Percentiles rank a stretch among this genome's conserved stretches.
phyloP scores from a whole-genome alignment of 345 rosid genomes.

The Geranium brycei region DNA sequence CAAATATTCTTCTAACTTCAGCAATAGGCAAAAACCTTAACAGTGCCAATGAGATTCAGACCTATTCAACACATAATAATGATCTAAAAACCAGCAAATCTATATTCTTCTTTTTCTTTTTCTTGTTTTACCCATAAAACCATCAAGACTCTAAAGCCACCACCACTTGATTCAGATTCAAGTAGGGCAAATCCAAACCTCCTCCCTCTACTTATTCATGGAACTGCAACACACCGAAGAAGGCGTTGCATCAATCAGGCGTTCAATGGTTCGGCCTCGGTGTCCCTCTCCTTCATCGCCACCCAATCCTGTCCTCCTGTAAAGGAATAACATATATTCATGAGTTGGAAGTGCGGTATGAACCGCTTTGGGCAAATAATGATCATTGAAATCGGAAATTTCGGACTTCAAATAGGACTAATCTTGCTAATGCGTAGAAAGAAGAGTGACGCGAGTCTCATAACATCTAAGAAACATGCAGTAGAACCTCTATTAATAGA shows the following conservation, averaged over 20 bases:
- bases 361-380: background rate
- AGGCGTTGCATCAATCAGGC: slow-evolving; percentile 14
- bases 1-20: background rate
- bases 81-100: background rate
- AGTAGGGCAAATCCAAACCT: background rate
- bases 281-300: slow-evolving; percentile 26
- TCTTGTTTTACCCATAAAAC: slow-evolving; percentile 1
- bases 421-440: background rate
- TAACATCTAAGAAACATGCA: too few relatives aligned
- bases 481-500: too few relatives aligned
- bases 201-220: slow-evolving; percentile 5
- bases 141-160: background rate
- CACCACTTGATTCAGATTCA: background rate
- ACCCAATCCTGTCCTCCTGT: slow-evolving; percentile 49
- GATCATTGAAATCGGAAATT: background rate
- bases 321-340: slow-evolving; percentile 1
- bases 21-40: background rate
- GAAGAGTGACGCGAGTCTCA: background rate
- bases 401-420: background rate
- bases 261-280: slow-evolving; percentile 40
- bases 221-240: background rate
- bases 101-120: background rate
- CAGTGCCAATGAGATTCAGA: background rate
- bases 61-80: background rate
- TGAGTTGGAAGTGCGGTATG: too few relatives aligned